These are phyloP conservation scores for Camelina hispida DNA, from an alignment of 345 rosid species.

Conservation along the genomic window DNA sequence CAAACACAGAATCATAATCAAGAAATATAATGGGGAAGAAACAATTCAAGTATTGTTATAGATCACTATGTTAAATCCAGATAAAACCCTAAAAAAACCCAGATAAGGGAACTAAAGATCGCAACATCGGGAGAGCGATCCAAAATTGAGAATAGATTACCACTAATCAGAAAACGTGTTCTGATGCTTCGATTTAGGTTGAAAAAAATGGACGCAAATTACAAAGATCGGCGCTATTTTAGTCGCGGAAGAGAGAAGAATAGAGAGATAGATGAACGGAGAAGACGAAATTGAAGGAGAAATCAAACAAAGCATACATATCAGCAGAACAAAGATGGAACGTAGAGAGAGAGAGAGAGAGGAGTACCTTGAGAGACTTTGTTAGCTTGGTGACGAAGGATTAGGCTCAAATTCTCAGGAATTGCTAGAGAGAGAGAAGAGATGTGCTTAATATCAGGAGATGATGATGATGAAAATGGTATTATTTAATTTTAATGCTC, in stretches of 20 bases:
- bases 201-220: background rate
- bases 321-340: background rate
- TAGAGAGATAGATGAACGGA: background rate
- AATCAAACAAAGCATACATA: background rate
- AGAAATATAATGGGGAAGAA: background rate
- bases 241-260: background rate
- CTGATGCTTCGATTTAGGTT: conserved; percentile 9
- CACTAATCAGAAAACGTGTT: conserved; percentile 9
- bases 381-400: conserved; percentile 32
- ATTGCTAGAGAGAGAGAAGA: background rate
- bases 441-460: background rate
- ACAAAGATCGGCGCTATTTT: conserved; percentile 26
- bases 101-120: conserved; percentile 7
- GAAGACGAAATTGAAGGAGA: conserved; percentile 24
- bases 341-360: background rate
- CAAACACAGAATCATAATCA: conserved; percentile 2
- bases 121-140: conserved; percentile 14
- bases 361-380: conserved; percentile 24
- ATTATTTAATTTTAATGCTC: conserved; percentile 5
- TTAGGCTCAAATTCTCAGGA: conserved; percentile 18
- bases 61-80: conserved; percentile 15
- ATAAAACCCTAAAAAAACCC: conserved; percentile 21
- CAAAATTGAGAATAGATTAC: background rate
- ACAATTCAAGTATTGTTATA: background rate
- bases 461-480: background rate